These are phyloP conservation scores for Cudoniella acicularis DNA, from an alignment of 495 filamentous ascomycete genomes.

Conservation along the genomic window DNA sequence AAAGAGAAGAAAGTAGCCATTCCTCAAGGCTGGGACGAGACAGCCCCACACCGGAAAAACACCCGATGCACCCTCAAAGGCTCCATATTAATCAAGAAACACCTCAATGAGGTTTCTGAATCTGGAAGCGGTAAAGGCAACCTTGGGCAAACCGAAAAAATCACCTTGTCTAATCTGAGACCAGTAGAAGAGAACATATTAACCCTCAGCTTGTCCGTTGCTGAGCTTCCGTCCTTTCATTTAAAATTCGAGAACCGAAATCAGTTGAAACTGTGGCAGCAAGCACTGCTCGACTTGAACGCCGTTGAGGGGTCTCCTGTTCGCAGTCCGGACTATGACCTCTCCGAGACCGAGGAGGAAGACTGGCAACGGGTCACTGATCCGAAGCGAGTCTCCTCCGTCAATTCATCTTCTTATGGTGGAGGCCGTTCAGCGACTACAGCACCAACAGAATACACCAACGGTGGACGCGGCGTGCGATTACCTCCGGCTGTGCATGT, in stretches of 20 bases:
- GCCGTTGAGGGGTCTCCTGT: conserved; percentile 55
- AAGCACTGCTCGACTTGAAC: conserved; percentile 81
- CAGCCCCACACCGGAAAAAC: conserved; percentile 53
- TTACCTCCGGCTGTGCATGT: conserved; percentile 72
- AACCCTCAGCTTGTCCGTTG: conserved; percentile 86
- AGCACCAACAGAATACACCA: conserved; percentile 77
- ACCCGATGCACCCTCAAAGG: conserved; percentile 89
- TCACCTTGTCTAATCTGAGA: conserved; percentile 24
- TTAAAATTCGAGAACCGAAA: conserved; percentile 82
- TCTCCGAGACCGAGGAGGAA: conserved; percentile 85
- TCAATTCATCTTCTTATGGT: conserved; percentile 78
- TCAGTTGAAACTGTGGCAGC: conserved; percentile 89
- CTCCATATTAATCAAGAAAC: conserved; percentile 97
- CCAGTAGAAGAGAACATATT: conserved; percentile 74
- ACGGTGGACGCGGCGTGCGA: conserved; percentile 49
- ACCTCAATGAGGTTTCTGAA: conserved; percentile 84
- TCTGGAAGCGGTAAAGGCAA: conserved; percentile 34
- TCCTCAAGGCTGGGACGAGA: conserved; percentile 57
- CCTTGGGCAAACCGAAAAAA: conserved; percentile 29
- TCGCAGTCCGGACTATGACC: conserved; percentile 70
- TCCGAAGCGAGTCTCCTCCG: conserved; percentile 77
- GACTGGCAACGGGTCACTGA: conserved; percentile 73
- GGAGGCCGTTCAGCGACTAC: conserved; percentile 75
- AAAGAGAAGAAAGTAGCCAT: conserved; percentile 81
- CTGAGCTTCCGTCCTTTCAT: conserved; percentile 95